Evolutionary conservation across 1,284 basidiomycete species (phyloP), one percentile per base, ranked within the genome.

Genomic region (Stygiomarasmius scandens): DNA sequence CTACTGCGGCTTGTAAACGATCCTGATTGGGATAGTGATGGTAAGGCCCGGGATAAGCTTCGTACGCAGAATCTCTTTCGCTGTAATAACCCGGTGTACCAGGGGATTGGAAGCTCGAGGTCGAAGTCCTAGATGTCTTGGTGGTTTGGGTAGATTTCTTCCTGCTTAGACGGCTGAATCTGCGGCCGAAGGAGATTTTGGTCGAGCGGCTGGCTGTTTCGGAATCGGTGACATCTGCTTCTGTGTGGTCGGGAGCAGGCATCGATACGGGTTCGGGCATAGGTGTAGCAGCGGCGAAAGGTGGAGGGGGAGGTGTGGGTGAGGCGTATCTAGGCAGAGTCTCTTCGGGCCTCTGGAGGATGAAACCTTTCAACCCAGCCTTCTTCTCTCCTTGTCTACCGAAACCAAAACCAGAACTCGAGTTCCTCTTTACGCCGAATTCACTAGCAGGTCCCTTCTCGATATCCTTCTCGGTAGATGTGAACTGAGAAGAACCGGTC

Each of bases 311-410:
- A 11, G 61, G 56, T 1, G 57, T 25, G 23, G 56, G 63, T 3
- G 66, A 54, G 23, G 72, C 75, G 62, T 86, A 86, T 41, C 81
- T 75, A 1, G 86, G 82, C 25, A 87, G 74, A 3, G 85, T 79
- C 67, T 88, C 85, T 24, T 77, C 71, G 0, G 87, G 87, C 55
- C 73, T 82, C 27, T 74, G 56, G 77, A 72, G 65, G 73, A 85
- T 41, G 59, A 69, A 72, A 66, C 84, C 76, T 67, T 79, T 81
- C 43, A 84, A 69, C 6, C 77, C 83, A 9, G 89, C 89, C n/a
- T 77, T 78, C 72, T 87, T 90, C 74, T 91, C 87, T 12, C 81
- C 89, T 69, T 91, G 86, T 52, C 85, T 77, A 20, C 91, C 92
- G 60, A 93, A 94, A 1, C 92, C 90, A 67, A 83, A 83, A 1